Conservation (phyloP, 1,284 basidiomycete species). For the Microstroma glucosiphilum region DNA sequence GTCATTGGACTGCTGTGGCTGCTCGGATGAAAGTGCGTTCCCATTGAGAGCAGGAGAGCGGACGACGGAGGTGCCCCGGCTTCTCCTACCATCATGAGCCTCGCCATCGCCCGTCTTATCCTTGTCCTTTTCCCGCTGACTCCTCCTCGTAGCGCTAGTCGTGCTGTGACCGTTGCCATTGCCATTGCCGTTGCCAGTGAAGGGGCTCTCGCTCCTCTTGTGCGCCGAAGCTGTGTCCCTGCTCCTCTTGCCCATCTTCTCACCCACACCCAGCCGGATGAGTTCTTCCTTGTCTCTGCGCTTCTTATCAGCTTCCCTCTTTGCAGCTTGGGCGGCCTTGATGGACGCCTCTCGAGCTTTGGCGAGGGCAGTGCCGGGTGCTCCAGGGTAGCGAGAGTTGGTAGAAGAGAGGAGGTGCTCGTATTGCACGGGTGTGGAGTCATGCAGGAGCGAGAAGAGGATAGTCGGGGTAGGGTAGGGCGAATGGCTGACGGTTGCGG, state of each 20-base stretch:
- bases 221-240: not conserved
- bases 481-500: not conserved
- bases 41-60: too few relatives aligned
- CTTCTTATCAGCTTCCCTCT: conserved; percentile 31
- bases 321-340: conserved; percentile 23
- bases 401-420: conserved; percentile 21
- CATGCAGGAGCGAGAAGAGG: conserved; percentile 2
- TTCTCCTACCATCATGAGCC: not conserved
- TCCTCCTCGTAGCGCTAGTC: not conserved
- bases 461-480: conserved; percentile 1
- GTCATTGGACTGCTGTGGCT: not conserved
- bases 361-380: conserved; percentile 36
- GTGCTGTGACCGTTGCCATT: conserved; percentile 8
- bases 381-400: conserved; percentile 43
- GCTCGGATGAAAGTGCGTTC: too few relatives aligned
- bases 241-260: conserved; percentile 41
- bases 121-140: not conserved
- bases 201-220: conserved; percentile 23
- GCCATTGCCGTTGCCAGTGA: conserved; percentile 12
- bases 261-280: conserved; percentile 37
- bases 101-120: not conserved
- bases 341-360: conserved; percentile 31
- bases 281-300: conserved; percentile 33
- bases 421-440: not conserved
- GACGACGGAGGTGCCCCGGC: not conserved